Conservation (phyloP, 2,329 filamentous ascomycete species). For the Cercospora beticola region DNA sequence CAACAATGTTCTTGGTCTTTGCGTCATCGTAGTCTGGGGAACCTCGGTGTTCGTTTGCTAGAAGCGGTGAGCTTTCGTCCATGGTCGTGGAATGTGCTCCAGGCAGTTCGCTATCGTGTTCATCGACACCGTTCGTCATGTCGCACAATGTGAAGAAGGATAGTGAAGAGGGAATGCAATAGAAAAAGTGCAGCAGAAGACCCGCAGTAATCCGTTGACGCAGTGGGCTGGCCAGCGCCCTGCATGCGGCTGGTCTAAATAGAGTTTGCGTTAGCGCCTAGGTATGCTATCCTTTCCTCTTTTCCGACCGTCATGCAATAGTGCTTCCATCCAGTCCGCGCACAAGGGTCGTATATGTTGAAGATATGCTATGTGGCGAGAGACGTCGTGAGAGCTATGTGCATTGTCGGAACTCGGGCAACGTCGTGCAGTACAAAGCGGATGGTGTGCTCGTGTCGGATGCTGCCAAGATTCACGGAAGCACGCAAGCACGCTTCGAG, state of each 20-base stretch:
- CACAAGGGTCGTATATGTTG: neutral
- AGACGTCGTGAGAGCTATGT: neutral
- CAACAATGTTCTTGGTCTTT: constrained; percentile 36
- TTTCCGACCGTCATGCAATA: neutral
- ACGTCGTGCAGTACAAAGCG: neutral
- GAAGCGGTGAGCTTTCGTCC: constrained; percentile 24
- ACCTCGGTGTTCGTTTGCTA: constrained; percentile 6
- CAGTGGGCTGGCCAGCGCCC: neutral
- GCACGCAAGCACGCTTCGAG: neutral
- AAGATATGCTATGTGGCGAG: neutral
- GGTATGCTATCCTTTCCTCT: neutral
- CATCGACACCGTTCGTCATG: neutral
- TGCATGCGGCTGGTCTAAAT: neutral
- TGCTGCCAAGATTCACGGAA: neutral
- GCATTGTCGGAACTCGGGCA: neutral
- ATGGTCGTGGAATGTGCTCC: neutral
- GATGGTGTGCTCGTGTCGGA: neutral
- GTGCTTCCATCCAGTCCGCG: neutral
- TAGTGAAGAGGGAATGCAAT: neutral
- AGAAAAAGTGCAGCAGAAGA: constrained; percentile 2
- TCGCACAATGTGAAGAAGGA: constrained; percentile 1
- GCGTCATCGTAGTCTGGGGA: constrained; percentile 14
- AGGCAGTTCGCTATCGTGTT: neutral
- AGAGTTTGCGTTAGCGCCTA: neutral
- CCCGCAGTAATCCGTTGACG: constrained; percentile 1